Base-by-base conservation (phyloP, 495 filamentous ascomycete genomes). In the Astrothelium macrocarpum region DNA sequence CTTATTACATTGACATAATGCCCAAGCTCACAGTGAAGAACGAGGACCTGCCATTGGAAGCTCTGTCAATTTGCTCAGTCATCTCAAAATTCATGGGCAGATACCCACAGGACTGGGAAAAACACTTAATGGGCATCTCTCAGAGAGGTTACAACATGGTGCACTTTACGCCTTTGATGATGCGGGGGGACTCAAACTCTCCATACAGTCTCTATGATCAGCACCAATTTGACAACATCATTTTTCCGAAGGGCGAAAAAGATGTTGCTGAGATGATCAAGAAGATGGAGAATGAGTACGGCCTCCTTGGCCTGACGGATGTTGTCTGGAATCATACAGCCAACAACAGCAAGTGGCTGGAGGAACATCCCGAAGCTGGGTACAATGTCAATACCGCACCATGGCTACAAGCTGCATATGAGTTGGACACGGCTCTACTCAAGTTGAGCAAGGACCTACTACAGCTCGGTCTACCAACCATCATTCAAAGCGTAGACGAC, bases 251-350 rank as follows among this genome's bases (percentile, higher is more conserved):
- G 62, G 95, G 95, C 46, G 93, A 97, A 72, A 77, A 86, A 62
- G 92, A 97, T 73, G 82, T 97, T 60, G 77, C 85, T 62, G 77
- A 82, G 26, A 79, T 99, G 76, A 84, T 95, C 59, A 74, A 82
- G 26, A 89, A 82, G 72, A 88, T 99, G 84, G 90, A 95, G 72
- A 83, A 87, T 31, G 85, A 95, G 45, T 84, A 93, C 72, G 88
- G 88, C 0, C 77, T 99, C 58, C 79, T 97, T 53, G 91, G 89
- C 66, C 73, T 99, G 77, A 96, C 94, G 1, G 95, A 99, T 72
- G 91, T 99, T 58, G 95, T 99, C 28, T 93, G 91, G 84, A 99
- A 99, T 67, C 95, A 99, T 74, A 99, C 95, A 28, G 95, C 95
- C 2, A 81, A 96, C 74, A 96, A 97, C 74, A 96, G 88, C 75